Base-by-base conservation (phyloP, 2,329 filamentous ascomycete genomes). In the Xylariales sp. region DNA sequence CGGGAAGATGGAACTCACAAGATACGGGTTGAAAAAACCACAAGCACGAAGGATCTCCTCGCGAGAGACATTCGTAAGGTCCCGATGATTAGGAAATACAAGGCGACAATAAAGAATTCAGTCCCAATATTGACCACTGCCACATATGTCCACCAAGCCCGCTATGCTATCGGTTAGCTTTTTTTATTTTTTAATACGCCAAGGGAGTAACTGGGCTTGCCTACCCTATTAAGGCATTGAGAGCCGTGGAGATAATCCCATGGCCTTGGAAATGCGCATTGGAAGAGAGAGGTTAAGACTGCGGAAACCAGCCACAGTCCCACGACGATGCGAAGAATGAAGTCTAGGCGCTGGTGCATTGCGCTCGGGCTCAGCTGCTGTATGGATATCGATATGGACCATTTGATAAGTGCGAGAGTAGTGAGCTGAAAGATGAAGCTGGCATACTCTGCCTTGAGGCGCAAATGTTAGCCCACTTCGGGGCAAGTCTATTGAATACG, bases 331-430 rank as follows among this genome's bases (percentile, higher is more conserved):
- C 66, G 65, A 41, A 73, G 62, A 45, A 57, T 48, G 45, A 50
- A 55, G 57, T 70, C 65, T 8, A 73, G 54, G 3, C 68, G 68
- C 14, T 50, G 58, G 39, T 73, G 73, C 7, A 28, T 34, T 6
- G 39, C 28, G 32, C 62, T 65, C 2, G 71, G 72, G 46, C 67
- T 73, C 16, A 74, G 62, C 34, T 72, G 63, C 18, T 71, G 58
- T 39, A 74, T 70, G 39, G 70, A 73, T 4, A 64, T 56, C 4
- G 65, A 68, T 41, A 72, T 69, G 30, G 73, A 74, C 69, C 66
- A 73, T 56, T 74, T 73, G 50, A 74, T 61, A n/a, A 74, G 64
- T 16, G 71, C 69, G 1, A 71, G 63, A 41, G 69, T n/a, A 8
- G 70, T 41, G 3, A 74, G 57, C n/a, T 73, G 64, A 43, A 74